Conservation (phyloP, 768 basidiomycete species). For the Amanita exitialis region DNA sequence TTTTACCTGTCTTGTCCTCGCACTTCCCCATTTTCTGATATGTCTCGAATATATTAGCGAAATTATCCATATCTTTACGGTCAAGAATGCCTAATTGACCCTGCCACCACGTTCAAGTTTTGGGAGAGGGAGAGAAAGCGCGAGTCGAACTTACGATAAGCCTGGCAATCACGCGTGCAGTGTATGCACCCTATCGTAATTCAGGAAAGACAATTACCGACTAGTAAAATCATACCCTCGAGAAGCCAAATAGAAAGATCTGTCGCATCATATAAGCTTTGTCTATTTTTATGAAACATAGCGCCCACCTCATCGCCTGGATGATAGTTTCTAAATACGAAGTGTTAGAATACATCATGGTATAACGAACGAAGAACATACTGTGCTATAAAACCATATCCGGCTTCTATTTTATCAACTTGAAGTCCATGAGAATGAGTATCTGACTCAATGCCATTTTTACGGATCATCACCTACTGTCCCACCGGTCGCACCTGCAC, state of each 20-base stretch:
- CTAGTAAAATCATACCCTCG: slow-evolving; percentile 33
- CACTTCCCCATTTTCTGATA: slow-evolving; percentile 56
- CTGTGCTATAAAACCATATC: slow-evolving; percentile 76
- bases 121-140: background rate
- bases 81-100: slow-evolving; percentile 65
- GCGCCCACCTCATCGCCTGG: slow-evolving; percentile 58
- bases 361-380: slow-evolving; percentile 22
- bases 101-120: slow-evolving; percentile 21
- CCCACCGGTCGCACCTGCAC: slow-evolving; percentile 50
- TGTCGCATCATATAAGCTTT: slow-evolving; percentile 16
- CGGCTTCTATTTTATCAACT: slow-evolving; percentile 68
- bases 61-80: slow-evolving; percentile 63
- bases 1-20: slow-evolving; percentile 32
- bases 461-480: slow-evolving; percentile 36
- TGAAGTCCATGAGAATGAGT: slow-evolving; percentile 14
- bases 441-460: slow-evolving; percentile 1
- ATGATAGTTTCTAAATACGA: slow-evolving; percentile 44
- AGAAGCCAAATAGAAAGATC: slow-evolving; percentile 76
- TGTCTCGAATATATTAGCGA: slow-evolving; percentile 49
- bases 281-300: background rate
- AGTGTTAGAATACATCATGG: background rate
- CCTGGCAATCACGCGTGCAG: slow-evolving; percentile 63
- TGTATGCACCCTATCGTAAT: slow-evolving; percentile 57
- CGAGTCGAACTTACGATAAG: slow-evolving; percentile 40
- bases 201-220: background rate